These are phyloP conservation scores for Trametes gibbosa DNA, from an alignment of 768 basidiomycete species.

Conservation along the genomic window DNA sequence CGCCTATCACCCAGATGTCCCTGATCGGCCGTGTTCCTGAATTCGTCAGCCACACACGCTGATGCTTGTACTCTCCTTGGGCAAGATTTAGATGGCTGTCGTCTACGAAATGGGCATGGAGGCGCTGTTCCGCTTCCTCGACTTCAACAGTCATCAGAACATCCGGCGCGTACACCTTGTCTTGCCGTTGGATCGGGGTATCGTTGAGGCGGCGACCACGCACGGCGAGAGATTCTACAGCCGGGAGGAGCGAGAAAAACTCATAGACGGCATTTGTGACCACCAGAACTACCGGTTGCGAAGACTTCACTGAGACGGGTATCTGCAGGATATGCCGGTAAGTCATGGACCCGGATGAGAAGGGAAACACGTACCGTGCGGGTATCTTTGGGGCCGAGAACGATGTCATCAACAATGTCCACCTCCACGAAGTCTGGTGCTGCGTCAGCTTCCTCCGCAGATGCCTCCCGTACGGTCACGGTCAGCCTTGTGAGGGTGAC, in stretches of 20 bases:
- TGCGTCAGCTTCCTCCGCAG: conserved; percentile 30
- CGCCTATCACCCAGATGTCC: conserved; percentile 71
- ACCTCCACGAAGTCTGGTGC: conserved; percentile 47
- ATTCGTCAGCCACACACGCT: conserved; percentile 64
- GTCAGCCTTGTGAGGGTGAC: conserved; percentile 66
- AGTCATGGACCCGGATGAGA: not conserved
- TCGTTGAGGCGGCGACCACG: conserved; percentile 78
- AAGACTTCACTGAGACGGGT: conserved; percentile 58
- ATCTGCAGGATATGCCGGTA: conserved; percentile 39
- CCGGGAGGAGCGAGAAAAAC: conserved; percentile 73
- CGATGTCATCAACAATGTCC: conserved; percentile 59
- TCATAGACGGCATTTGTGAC: conserved; percentile 60
- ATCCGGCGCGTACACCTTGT: conserved; percentile 71
- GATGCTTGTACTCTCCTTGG: conserved; percentile 65
- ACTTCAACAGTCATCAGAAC: conserved; percentile 58
- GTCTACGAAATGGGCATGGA: conserved; percentile 56
- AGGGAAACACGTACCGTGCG: conserved; percentile 49
- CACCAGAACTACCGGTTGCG: conserved; percentile 47
- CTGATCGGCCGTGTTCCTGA: conserved; percentile 54
- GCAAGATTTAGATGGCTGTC: conserved; percentile 50
- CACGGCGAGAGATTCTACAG: conserved; percentile 59
- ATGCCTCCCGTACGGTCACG: conserved; percentile 46
- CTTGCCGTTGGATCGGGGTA: conserved; percentile 67
- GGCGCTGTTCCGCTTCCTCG: conserved; percentile 59
- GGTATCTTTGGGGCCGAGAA: conserved; percentile 59